Conservation (phyloP, 2,329 filamentous ascomycete genomes). For the Fusarium mangiferae region DNA sequence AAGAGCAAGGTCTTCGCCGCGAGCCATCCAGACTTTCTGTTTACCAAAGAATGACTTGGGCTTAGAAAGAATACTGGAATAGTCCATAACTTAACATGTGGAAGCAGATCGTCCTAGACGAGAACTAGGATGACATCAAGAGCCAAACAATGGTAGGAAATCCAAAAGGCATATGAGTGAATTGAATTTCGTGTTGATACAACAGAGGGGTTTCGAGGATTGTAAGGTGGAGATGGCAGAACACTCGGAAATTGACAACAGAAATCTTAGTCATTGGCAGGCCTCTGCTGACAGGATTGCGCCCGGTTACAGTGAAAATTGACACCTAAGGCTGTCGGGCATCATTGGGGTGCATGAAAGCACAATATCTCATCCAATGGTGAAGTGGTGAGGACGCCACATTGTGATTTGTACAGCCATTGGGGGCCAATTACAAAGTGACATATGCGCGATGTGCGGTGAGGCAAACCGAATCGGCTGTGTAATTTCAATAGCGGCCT, state of each 20-base stretch:
- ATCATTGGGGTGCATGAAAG: background rate
- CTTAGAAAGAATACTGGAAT: background rate
- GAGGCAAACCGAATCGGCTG: background rate
- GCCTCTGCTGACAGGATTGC: accelerated
- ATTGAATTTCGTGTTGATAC: accelerated
- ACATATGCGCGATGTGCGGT: background rate
- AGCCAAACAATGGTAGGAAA: accelerated
- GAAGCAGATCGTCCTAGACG: background rate
- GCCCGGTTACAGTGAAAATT: accelerated
- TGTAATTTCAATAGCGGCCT: background rate
- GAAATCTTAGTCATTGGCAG: accelerated
- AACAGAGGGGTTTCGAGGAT: accelerated
- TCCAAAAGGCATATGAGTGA: background rate
- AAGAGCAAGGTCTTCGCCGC: accelerated
- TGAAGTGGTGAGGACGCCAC: accelerated
- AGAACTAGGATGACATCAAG: accelerated
- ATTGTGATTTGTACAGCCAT: background rate
- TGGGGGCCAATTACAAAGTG: background rate
- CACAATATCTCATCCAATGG: accelerated
- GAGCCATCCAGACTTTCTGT: background rate
- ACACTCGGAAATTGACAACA: accelerated
- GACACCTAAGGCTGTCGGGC: background rate
- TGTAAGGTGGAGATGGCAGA: accelerated
- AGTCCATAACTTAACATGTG: background rate
- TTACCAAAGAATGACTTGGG: background rate